phyloP scores from a whole-genome alignment of 1,284 basidiomycete genomes.

The Moesziomyces sp. region DNA sequence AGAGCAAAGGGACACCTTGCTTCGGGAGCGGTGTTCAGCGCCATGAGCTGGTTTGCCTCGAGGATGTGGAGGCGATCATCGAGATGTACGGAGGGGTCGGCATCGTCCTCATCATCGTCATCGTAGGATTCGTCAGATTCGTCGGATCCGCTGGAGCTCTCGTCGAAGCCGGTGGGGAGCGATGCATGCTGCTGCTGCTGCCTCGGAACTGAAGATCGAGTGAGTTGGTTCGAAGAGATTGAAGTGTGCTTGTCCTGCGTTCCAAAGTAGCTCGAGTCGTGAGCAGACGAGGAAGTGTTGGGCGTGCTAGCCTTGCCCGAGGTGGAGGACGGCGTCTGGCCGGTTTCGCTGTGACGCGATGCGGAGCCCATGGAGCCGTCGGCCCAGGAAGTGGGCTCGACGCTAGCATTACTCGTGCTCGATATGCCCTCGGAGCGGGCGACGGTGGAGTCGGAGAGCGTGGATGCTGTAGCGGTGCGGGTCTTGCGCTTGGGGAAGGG shows the following conservation, averaged over 20 bases:
- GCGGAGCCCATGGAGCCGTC: constrained; percentile 17
- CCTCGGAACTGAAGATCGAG: not conserved
- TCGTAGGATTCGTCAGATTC: constrained; percentile 10
- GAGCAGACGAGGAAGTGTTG: constrained; percentile 23
- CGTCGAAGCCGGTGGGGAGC: constrained; percentile 2
- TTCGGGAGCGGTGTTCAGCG: constrained; percentile 23
- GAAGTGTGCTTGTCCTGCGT: not conserved
- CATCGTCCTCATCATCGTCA: constrained; percentile 11
- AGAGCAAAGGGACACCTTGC: constrained; percentile 38
- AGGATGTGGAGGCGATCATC: constrained; percentile 22
- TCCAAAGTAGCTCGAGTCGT: constrained; percentile 6
- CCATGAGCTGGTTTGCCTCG: constrained; percentile 23
- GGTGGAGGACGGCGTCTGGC: constrained; percentile 16
- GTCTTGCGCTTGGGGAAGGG: constrained; percentile 38
- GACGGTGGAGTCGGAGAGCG: not conserved
- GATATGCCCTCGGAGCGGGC: not conserved
- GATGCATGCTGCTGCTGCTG: constrained; percentile 1
- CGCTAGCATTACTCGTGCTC: not conserved
- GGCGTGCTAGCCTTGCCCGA: constrained; percentile 25
- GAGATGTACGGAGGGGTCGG: not conserved
- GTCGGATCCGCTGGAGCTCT: constrained; percentile 14
- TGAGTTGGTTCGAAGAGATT: not conserved
- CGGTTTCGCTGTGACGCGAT: constrained; percentile 20
- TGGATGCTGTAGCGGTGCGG: not conserved
- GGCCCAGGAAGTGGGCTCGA: constrained; percentile 6